Percentiles rank a stretch among this genome's conserved stretches.
These are phyloP conservation scores for Nyctanthes arbortristis DNA, from an alignment of 257 asterid species.

Conservation along the genomic window DNA sequence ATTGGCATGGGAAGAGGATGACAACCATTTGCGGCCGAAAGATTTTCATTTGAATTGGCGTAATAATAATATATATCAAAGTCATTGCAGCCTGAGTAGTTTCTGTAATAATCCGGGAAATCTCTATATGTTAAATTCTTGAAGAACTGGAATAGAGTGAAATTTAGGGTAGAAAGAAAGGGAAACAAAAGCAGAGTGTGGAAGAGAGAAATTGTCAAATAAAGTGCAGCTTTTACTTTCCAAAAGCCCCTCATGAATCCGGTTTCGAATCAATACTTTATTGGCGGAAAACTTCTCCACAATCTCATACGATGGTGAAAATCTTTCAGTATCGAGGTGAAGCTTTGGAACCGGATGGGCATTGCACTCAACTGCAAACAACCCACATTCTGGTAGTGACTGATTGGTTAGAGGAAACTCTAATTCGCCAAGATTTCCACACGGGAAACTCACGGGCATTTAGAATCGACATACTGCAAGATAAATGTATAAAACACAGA, in stretches of 20 bases:
- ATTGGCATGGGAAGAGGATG: conserved; percentile 23
- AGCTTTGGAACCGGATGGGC: conserved; percentile 17
- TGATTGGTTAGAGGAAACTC: conserved; percentile 29
- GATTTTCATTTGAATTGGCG: background rate
- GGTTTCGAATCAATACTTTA: conserved; percentile 8
- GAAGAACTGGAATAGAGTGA: conserved; percentile 25
- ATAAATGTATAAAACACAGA: background rate
- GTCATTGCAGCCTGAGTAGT: background rate
- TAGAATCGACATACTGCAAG: conserved; percentile 20
- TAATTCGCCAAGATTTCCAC: conserved; percentile 30
- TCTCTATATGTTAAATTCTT: fast-evolving
- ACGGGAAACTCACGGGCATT: conserved; percentile 27
- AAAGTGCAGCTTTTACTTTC: background rate
- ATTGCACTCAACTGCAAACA: conserved; percentile 24
- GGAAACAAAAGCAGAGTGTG: conserved; percentile 15
- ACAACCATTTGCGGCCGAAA: conserved; percentile 1
- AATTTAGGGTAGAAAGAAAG: conserved; percentile 18
- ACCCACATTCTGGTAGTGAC: conserved; percentile 30
- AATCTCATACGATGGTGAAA: background rate
- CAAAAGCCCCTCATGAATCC: background rate
- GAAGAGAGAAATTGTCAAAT: background rate
- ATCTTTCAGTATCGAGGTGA: conserved; percentile 9
- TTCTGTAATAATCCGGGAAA: background rate
- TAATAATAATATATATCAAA: conserved; percentile 16
- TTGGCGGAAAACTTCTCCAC: background rate